phyloP scores from a whole-genome alignment of 805 yeast genomes.

The Cyberlindnera misumaiensis region DNA sequence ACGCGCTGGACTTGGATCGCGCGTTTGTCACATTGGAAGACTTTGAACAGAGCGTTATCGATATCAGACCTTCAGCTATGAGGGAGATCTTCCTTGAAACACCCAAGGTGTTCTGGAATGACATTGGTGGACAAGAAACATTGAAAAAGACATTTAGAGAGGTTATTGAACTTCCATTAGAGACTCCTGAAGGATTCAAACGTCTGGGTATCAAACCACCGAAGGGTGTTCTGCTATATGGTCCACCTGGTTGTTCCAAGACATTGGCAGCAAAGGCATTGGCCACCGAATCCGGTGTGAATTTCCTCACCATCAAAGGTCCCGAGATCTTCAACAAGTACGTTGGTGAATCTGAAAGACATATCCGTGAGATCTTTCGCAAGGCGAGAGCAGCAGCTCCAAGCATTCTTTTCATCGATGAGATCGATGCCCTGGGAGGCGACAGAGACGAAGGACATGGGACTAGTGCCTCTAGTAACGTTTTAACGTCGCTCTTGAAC shows the following conservation, averaged over 20 bases:
- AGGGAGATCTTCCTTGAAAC: slow-evolving; percentile 89
- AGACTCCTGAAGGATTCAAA: slow-evolving; percentile 70
- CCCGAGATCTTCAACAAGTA: slow-evolving; percentile 93
- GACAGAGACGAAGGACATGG: slow-evolving; percentile 54
- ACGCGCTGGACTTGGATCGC: slow-evolving; percentile 20
- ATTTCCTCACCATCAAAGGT: slow-evolving; percentile 92
- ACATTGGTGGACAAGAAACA: slow-evolving; percentile 91
- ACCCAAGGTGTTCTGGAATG: slow-evolving; percentile 90
- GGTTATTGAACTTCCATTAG: slow-evolving; percentile 87
- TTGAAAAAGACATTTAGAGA: slow-evolving; percentile 78
- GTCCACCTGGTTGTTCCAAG: slow-evolving; percentile 98
- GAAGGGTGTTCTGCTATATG: slow-evolving; percentile 85
- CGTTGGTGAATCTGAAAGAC: slow-evolving; percentile 92
- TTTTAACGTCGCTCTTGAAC: slow-evolving; percentile 81
- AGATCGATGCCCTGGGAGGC: slow-evolving; percentile 87
- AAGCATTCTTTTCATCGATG: slow-evolving; percentile 91
- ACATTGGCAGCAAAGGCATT: slow-evolving; percentile 92
- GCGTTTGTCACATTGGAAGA: slow-evolving; percentile 41
- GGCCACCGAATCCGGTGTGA: slow-evolving; percentile 92
- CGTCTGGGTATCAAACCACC: slow-evolving; percentile 84
- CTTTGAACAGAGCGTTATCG: slow-evolving; percentile 63
- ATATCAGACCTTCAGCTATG: slow-evolving; percentile 96
- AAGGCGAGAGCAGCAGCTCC: slow-evolving; percentile 95
- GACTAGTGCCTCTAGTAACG: slow-evolving; percentile 74
- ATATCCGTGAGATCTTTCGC: slow-evolving; percentile 88